A percentile compares a stretch with the other conserved stretches of the same genome.
phyloP scores from a whole-genome alignment of 1,284 basidiomycete genomes.

The Dichomitus squalens region DNA sequence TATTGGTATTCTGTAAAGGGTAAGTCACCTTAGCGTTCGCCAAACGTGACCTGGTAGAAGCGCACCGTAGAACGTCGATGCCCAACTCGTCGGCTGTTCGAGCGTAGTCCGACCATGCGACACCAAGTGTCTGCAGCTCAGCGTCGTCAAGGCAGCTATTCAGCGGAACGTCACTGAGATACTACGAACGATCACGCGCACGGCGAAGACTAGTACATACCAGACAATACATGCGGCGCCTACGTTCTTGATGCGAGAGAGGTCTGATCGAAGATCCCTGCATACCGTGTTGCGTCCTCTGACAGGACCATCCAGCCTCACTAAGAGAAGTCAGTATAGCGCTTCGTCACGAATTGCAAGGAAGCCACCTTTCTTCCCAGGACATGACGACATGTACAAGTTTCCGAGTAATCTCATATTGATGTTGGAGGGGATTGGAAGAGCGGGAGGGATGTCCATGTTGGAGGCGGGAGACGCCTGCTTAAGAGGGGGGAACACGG shows the following conservation, averaged over 20 bases:
- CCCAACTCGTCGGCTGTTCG: constrained; percentile 63
- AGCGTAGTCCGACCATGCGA: constrained; percentile 81
- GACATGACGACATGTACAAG: constrained; percentile 88
- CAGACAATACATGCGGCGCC: constrained; percentile 87
- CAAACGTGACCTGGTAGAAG: neutral
- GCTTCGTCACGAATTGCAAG: neutral
- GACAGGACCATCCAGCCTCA: constrained; percentile 82
- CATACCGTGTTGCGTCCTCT: constrained; percentile 85
- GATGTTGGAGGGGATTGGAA: constrained; percentile 8
- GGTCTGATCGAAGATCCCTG: constrained; percentile 78
- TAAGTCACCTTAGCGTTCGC: neutral
- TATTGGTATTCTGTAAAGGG: constrained; percentile 70
- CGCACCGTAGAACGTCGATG: constrained; percentile 72
- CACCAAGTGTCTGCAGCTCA: constrained; percentile 86
- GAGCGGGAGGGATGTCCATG: constrained; percentile 7
- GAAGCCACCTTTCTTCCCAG: constrained; percentile 84
- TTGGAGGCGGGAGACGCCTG: neutral
- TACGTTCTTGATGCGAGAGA: constrained; percentile 74
- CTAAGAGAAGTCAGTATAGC: constrained; percentile 37
- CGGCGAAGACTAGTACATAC: constrained; percentile 42
- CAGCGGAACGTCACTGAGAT: neutral
- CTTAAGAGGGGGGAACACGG: too few relatives aligned
- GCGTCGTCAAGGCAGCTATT: constrained; percentile 81
- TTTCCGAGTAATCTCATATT: constrained; percentile 70
- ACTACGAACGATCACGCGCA: neutral